Conservation (phyloP, 2,329 filamentous ascomycete species). For the Epichloe amarillans region DNA sequence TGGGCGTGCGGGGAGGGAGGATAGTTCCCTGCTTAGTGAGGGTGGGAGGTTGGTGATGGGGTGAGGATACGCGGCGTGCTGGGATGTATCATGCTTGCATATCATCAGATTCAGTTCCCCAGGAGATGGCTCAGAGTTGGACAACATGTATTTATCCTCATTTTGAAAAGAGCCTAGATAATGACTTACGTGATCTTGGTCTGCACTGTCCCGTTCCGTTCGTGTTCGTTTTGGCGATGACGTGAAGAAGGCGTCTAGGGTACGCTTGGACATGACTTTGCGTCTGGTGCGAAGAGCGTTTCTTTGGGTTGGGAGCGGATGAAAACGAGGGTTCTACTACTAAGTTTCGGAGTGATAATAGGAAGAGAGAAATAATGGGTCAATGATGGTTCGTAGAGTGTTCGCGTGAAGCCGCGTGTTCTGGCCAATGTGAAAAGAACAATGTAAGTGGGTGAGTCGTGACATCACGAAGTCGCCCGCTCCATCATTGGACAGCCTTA, state of each 20-base stretch:
- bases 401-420: not conserved
- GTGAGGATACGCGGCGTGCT: slow-evolving; percentile 36
- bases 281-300: not conserved
- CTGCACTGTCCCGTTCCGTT: not conserved
- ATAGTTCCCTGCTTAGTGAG: slow-evolving; percentile 24
- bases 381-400: not conserved
- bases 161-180: too few species aligned
- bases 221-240: slow-evolving; percentile 13
- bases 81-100: slow-evolving; percentile 10
- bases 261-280: slow-evolving; percentile 27
- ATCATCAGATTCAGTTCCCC: not conserved
- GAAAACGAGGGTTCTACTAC: too few species aligned
- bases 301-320: too few species aligned
- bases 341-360: too few species aligned
- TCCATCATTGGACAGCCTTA: not conserved
- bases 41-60: slow-evolving; percentile 31
- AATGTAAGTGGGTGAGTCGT: not conserved
- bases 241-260: slow-evolving; percentile 55
- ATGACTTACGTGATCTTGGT: slow-evolving; percentile 2
- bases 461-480: slow-evolving; percentile 1
- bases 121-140: not conserved
- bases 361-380: too few species aligned
- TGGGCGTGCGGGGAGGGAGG: slow-evolving; percentile 35
- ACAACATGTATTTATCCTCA: not conserved
- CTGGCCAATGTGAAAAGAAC: not conserved